Percentiles rank a stretch among this genome's conserved stretches.
Conservation (phyloP, 306 rosid genomes). For the Argentina anserina region DNA sequence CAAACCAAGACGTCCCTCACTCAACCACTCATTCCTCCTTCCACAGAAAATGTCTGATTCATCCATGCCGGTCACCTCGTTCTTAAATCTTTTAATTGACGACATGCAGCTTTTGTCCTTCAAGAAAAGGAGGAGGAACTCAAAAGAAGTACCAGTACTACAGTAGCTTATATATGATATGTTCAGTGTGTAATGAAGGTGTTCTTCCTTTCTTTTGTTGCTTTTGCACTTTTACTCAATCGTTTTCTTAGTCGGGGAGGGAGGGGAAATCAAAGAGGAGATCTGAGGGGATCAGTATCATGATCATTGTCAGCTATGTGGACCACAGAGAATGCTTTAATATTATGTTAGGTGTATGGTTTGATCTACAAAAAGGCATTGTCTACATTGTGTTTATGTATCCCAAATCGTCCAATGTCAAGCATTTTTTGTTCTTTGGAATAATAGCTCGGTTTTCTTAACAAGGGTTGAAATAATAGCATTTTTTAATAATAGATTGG, state of each 20-base stretch:
- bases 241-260: constrained; percentile 42
- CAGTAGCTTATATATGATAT: constrained; percentile 28
- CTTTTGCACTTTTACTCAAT: constrained; percentile 16
- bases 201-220: constrained; percentile 4
- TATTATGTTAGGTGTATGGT: constrained; percentile 49
- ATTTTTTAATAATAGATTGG: too few relatives aligned
- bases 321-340: constrained; percentile 40
- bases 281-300: constrained; percentile 40
- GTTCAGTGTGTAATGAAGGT: constrained; percentile 44
- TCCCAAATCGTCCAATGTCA: constrained; percentile 9
- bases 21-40: constrained; percentile 82
- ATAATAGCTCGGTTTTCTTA: neutral
- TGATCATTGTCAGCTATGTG: constrained; percentile 40
- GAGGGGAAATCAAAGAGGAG: constrained; percentile 22
- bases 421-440: neutral
- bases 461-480: too few relatives aligned
- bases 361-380: constrained; percentile 37
- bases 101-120: constrained; percentile 20
- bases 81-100: constrained; percentile 28
- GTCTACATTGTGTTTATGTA: constrained; percentile 21
- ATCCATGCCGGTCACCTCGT: constrained; percentile 10
- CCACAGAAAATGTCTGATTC: constrained; percentile 74
- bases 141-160: constrained; percentile 19
- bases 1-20: constrained; percentile 60
- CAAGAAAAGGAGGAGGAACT: neutral